A percentile compares a stretch with the other conserved stretches of the same genome.
phyloP scores from a whole-genome alignment of 805 yeast species.

The Lachancea quebecensis region DNA sequence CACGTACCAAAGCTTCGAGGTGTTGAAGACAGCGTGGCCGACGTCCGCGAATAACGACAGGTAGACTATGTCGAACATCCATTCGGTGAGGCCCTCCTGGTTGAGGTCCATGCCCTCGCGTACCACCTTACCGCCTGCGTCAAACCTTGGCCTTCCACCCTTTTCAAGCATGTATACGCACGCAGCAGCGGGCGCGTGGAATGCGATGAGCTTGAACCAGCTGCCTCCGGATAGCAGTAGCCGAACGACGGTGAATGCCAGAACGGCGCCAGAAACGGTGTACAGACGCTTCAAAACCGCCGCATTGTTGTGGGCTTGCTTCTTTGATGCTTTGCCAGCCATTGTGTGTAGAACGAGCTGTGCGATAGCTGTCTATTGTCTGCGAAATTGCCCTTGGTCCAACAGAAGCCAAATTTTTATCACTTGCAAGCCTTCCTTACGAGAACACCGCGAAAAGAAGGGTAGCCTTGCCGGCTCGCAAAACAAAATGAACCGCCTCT shows the following conservation, averaged over 20 bases:
- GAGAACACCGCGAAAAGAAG: too few species aligned
- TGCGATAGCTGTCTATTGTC: too few species aligned
- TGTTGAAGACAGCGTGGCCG: slow-evolving; percentile 38
- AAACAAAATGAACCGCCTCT: too few species aligned
- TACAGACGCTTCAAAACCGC: slow-evolving; percentile 19
- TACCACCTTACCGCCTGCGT: slow-evolving; percentile 32
- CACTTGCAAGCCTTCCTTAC: too few species aligned
- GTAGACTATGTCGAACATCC: slow-evolving; percentile 49
- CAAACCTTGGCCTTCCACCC: slow-evolving; percentile 44
- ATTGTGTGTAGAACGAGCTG: slow-evolving; percentile 22
- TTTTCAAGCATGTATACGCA: slow-evolving; percentile 41
- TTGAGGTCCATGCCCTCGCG: slow-evolving; percentile 43
- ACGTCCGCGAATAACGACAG: slow-evolving; percentile 44
- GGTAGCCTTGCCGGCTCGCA: too few species aligned
- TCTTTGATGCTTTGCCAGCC: slow-evolving; percentile 55
- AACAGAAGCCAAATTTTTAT: not conserved
- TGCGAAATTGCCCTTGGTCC: too few species aligned
- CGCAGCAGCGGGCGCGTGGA: slow-evolving; percentile 31
- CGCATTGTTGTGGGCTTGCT: slow-evolving; percentile 36
- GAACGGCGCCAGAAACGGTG: slow-evolving; percentile 22
- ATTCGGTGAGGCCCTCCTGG: slow-evolving; percentile 44
- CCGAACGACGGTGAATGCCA: slow-evolving; percentile 31
- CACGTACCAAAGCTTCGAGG: slow-evolving; percentile 43
- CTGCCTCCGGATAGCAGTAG: slow-evolving; percentile 24
- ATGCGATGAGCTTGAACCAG: slow-evolving; percentile 18